phyloP scores from a whole-genome alignment of 345 rosid genomes.

The Turnera subulata region DNA sequence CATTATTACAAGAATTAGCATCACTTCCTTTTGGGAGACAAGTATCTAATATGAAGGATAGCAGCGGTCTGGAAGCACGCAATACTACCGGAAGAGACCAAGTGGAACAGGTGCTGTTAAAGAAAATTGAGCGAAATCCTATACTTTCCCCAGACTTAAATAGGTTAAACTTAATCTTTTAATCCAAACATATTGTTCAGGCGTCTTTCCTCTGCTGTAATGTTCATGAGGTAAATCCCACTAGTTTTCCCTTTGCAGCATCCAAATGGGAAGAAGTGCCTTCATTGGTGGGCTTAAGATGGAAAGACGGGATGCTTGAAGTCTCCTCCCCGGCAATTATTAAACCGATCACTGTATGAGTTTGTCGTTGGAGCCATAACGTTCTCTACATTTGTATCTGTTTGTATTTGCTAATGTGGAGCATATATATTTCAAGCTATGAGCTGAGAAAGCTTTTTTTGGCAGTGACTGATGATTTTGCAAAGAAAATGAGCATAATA shows the following conservation, averaged over 20 bases:
- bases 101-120: conserved; percentile 16
- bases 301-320: conserved; percentile 18
- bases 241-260: conserved; percentile 12
- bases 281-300: conserved; percentile 7
- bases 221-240: conserved; percentile 4
- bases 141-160: conserved; percentile 12
- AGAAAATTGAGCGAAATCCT: conserved; percentile 21
- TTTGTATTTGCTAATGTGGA: too few species aligned
- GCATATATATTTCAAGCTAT: too few species aligned
- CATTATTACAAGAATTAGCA: conserved; percentile 13
- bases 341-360: not conserved
- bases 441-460: too few species aligned
- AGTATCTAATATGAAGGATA: conserved; percentile 21
- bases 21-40: conserved; percentile 27
- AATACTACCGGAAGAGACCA: conserved; percentile 23
- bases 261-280: conserved; percentile 4
- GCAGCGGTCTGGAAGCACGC: conserved; percentile 18
- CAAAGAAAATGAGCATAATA: too few species aligned
- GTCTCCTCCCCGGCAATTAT: not conserved
- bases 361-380: not conserved
- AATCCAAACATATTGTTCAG: not conserved
- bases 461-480: too few species aligned
- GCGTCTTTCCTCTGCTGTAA: too few species aligned
- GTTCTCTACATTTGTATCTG: too few species aligned
- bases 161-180: conserved; percentile 15